A percentile compares a stretch with the other conserved stretches of the same genome.
These are phyloP conservation scores for Peronospora tabacina DNA, from an alignment of 352 stramenopile species.

Conservation along the genomic window DNA sequence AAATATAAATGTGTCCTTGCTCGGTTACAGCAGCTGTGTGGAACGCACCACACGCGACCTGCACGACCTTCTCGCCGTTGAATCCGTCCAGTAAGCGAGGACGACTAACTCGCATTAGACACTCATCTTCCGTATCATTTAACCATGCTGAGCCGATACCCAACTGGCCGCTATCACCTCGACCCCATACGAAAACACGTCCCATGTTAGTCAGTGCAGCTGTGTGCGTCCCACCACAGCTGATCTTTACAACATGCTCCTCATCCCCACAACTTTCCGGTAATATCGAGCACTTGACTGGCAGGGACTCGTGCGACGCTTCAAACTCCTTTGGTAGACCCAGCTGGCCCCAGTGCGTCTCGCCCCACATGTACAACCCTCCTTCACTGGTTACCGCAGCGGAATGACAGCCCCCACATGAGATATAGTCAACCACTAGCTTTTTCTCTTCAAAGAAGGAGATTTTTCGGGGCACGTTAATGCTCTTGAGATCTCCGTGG, in stretches of 20 bases:
- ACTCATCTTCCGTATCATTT: constrained; percentile 52
- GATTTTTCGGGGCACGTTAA: constrained; percentile 47
- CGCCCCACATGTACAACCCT: constrained; percentile 75
- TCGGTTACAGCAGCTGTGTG: constrained; percentile 74
- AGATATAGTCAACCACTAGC: constrained; percentile 66
- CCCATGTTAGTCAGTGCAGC: constrained; percentile 60
- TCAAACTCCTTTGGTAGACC: constrained; percentile 59
- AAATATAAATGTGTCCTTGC: constrained; percentile 63
- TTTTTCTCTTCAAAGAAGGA: constrained; percentile 47
- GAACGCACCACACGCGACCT: constrained; percentile 76
- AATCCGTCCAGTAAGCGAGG: constrained; percentile 64
- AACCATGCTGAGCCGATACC: constrained; percentile 61
- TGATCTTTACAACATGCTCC: constrained; percentile 68
- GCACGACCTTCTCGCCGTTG: constrained; percentile 58
- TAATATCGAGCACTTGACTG: constrained; percentile 43
- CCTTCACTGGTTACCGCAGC: constrained; percentile 62
- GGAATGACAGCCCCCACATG: constrained; percentile 74
- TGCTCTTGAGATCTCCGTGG: constrained; percentile 69
- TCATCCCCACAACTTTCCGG: constrained; percentile 28
- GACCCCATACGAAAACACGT: constrained; percentile 73
- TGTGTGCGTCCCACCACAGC: constrained; percentile 72
- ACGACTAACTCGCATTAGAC: constrained; percentile 43
- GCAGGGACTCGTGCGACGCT: constrained; percentile 48
- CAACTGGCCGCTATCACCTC: constrained; percentile 69
- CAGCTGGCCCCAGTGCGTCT: constrained; percentile 76